Evolutionary conservation across 2,329 filamentous ascomycete species (phyloP), one percentile per base, ranked within the genome.

Genomic region (Hypoxylon rubiginosum): DNA sequence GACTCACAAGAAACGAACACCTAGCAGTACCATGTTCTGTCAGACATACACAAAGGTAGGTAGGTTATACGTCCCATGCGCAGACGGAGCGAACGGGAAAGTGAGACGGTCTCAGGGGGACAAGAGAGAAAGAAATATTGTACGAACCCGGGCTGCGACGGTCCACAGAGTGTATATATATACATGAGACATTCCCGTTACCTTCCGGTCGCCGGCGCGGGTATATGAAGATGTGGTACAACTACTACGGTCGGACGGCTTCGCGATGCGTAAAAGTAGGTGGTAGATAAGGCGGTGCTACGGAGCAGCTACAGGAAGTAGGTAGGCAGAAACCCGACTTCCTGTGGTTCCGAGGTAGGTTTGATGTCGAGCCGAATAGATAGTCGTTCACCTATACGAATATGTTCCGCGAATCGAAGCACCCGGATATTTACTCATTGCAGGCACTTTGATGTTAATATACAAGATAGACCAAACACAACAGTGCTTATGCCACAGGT

Each of bases 81-180:
- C 51, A 7, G 17, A 32, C 48, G 43, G 32, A 43, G 36, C 50
- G 57, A 53, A 28, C 17, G 55, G 51, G 56, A 54, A 60, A 50
- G 56, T 64, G 17, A 64, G 60, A 64, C 60, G 30, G 52, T 30
- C 24, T 17, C 59, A 57, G 59, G 54, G 60, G 60, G 36, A 36
- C 26, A 7, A 56, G 39, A 45, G 4, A 54, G 49, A 48, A 21
- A 19, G 32, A 9, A 9, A 56, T 7, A 43, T 36, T 4, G 30
- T 13, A 17, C 48, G 52, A 28, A n/a, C 53, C 46, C 28, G 36
- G 55, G 19, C 8, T 28, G 13, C 24, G 6, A 17, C 26, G 46
- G 13, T 17, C 4, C 46, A 30, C 24, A 26, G 26, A 4, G 46
- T 15, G 15, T n/a, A 30, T 36, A 24, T 24, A 24, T 32, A 32